These are phyloP conservation scores for Sarcodon sp. DNA, from an alignment of 768 basidiomycete genomes.

Conservation along the genomic window DNA sequence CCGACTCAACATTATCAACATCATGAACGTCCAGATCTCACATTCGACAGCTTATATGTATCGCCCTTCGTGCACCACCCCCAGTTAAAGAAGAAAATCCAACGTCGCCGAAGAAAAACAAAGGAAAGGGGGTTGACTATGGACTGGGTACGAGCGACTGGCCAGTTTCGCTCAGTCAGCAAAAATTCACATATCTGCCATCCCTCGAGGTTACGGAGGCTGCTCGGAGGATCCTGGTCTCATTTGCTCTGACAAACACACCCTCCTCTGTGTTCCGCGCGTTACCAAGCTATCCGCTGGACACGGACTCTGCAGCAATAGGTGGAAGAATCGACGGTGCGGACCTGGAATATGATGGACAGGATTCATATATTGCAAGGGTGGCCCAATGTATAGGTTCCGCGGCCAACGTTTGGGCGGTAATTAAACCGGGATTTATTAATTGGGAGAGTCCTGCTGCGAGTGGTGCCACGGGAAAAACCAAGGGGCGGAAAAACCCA, in stretches of 20 bases:
- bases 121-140: constrained; percentile 12
- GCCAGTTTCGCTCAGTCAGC: constrained; percentile 12
- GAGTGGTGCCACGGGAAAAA: neutral
- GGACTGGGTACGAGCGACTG: neutral
- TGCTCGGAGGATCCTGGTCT: constrained; percentile 39
- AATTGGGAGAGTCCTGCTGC: constrained; percentile 16
- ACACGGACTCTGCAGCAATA: neutral
- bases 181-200: constrained; percentile 27
- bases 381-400: constrained; percentile 40
- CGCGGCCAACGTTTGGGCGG: constrained; percentile 47
- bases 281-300: constrained; percentile 32
- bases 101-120: constrained; percentile 4
- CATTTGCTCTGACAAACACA: constrained; percentile 43
- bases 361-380: constrained; percentile 45
- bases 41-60: constrained; percentile 55
- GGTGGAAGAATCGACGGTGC: neutral
- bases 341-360: constrained; percentile 20
- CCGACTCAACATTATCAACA: neutral
- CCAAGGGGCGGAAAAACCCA: constrained; percentile 14
- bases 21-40: constrained; percentile 48
- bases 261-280: constrained; percentile 40
- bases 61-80: constrained; percentile 48
- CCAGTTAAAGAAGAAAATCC: neutral
- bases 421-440: constrained; percentile 43
- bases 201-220: constrained; percentile 32